phyloP scores from a whole-genome alignment of 495 filamentous ascomycete species.

The Aspergillus indologenus region DNA sequence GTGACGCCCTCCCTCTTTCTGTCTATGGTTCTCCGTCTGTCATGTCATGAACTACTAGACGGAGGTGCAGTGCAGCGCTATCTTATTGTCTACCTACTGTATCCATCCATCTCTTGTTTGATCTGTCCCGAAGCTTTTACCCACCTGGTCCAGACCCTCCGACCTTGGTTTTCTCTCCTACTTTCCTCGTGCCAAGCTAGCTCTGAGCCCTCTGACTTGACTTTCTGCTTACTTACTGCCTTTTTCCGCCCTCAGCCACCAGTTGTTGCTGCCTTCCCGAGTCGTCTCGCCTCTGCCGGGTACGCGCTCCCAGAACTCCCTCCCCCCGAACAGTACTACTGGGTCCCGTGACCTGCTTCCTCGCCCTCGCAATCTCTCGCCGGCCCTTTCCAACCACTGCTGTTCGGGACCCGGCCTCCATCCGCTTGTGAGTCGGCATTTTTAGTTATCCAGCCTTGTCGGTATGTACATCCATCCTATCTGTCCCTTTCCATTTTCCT shows the following conservation, averaged over 20 bases:
- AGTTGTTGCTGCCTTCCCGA: not conserved
- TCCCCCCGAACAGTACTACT: not conserved
- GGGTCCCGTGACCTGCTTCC: conserved; percentile 38
- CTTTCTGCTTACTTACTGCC: not conserved
- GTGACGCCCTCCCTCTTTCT: conserved; percentile 18
- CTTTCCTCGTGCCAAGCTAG: not conserved
- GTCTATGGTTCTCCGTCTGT: conserved; percentile 20
- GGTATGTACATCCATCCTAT: conserved; percentile 40
- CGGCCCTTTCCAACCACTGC: conserved; percentile 34
- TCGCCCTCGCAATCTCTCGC: conserved; percentile 27
- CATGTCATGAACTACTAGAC: too few species aligned
- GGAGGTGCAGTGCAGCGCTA: conserved; percentile 1
- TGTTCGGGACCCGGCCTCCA: conserved; percentile 40
- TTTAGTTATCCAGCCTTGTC: conserved; percentile 47
- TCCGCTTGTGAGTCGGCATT: conserved; percentile 47
- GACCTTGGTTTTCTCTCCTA: conserved; percentile 5
- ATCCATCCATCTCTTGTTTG: conserved; percentile 11
- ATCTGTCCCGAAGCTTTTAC: conserved; percentile 1
- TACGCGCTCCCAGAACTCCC: too few species aligned
- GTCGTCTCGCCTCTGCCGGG: not conserved
- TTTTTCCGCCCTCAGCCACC: conserved; percentile 21
- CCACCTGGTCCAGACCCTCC: not conserved
- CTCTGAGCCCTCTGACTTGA: too few species aligned
- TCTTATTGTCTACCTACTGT: conserved; percentile 21
- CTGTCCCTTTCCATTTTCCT: conserved; percentile 9